These are phyloP conservation scores for Myriosclerotinia duriaeana DNA, from an alignment of 2,329 filamentous ascomycete genomes.

Conservation along the genomic window DNA sequence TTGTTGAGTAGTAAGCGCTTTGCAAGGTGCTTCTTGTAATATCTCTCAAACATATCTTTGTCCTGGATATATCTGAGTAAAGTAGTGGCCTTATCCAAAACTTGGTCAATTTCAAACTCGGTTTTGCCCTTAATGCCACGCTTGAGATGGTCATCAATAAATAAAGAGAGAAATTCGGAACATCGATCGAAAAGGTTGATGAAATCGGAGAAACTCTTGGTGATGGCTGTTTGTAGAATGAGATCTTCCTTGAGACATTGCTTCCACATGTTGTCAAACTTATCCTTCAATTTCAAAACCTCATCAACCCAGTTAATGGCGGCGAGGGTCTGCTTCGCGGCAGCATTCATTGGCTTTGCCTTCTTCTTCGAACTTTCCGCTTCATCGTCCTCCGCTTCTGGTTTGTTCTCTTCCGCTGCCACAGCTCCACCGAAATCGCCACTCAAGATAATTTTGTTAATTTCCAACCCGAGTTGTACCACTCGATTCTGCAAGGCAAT, in stretches of 20 bases:
- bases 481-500: slow-evolving; percentile 72
- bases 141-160: slow-evolving; percentile 95
- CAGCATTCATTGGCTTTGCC: slow-evolving; percentile 50
- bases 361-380: slow-evolving; percentile 48
- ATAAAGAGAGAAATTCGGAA: slow-evolving; percentile 91
- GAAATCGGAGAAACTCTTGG: slow-evolving; percentile 85
- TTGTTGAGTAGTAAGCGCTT: slow-evolving; percentile 84
- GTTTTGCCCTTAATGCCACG: slow-evolving; percentile 91
- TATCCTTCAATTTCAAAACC: slow-evolving; percentile 79
- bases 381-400: slow-evolving; percentile 44
- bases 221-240: slow-evolving; percentile 75
- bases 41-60: slow-evolving; percentile 92
- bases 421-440: slow-evolving; percentile 50
- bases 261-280: slow-evolving; percentile 79
- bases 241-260: slow-evolving; percentile 74
- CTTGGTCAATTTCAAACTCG: slow-evolving; percentile 77
- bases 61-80: slow-evolving; percentile 86
- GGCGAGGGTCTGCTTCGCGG: slow-evolving; percentile 78
- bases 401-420: slow-evolving; percentile 42
- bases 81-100: slow-evolving; percentile 86
- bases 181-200: slow-evolving; percentile 87
- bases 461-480: slow-evolving; percentile 75
- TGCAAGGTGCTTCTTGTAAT: slow-evolving; percentile 96
- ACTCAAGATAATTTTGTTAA: slow-evolving; percentile 67
- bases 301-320: slow-evolving; percentile 96